These are phyloP conservation scores for Plasmodium falciparum DNA, from an alignment of 169 alveolate genomes.

Conservation along the genomic window DNA sequence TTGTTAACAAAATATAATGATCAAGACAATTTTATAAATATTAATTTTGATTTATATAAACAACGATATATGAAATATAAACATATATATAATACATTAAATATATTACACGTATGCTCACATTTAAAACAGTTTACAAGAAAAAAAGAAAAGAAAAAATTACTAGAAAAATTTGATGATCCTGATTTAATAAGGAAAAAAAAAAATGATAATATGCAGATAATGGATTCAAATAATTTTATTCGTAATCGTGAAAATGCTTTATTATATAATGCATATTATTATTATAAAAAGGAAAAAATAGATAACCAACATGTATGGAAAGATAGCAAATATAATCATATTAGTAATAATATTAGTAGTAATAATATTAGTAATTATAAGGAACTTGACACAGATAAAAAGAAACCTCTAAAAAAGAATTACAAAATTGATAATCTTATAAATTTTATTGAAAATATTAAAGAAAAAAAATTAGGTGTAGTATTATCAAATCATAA, in stretches of 20 bases:
- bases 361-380: neutral
- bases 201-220: neutral
- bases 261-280: slow-evolving; percentile 20
- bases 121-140: slow-evolving; percentile 3
- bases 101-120: slow-evolving; percentile 34
- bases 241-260: slow-evolving; percentile 37
- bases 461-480: slow-evolving; percentile 17
- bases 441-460: slow-evolving; percentile 51
- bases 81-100: slow-evolving; percentile 50
- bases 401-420: neutral
- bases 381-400: neutral
- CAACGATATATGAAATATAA: slow-evolving; percentile 54
- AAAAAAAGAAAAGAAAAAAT: neutral
- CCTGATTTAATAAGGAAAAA: neutral
- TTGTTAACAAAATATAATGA: slow-evolving; percentile 54
- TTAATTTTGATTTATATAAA: slow-evolving; percentile 26
- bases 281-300: neutral
- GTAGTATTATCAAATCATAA: neutral
- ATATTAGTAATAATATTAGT: neutral
- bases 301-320: neutral
- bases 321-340: neutral
- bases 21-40: slow-evolving; percentile 2
- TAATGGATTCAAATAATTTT: slow-evolving; percentile 17
- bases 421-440: slow-evolving; percentile 30
- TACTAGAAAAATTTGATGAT: neutral